Percentiles rank a stretch among this genome's conserved stretches.
phyloP scores from a whole-genome alignment of 192 early-diverging fungal species.

The Endogone sp. region DNA sequence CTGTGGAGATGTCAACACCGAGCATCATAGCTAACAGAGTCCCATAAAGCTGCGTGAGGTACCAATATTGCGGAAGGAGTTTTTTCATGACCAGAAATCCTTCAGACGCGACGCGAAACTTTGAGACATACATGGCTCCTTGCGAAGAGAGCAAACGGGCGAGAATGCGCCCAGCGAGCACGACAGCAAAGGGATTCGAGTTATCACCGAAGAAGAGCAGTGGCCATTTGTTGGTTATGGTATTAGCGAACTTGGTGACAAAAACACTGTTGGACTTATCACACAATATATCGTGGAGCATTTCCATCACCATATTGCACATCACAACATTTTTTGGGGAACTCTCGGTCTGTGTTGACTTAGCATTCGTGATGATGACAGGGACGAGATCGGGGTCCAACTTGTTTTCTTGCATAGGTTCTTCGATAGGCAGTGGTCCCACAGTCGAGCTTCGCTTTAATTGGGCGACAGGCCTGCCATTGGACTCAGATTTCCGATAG shows the following conservation, averaged over 20 bases:
- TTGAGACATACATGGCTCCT: conserved; percentile 40
- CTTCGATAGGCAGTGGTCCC: neutral
- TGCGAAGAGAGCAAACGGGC: conserved; percentile 38
- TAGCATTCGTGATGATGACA: neutral
- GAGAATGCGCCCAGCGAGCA: conserved; percentile 49
- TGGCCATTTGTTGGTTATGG: conserved; percentile 63
- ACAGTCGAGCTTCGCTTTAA: neutral
- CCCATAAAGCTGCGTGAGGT: conserved; percentile 52
- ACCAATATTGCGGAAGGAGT: conserved; percentile 54
- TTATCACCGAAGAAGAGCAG: conserved; percentile 54
- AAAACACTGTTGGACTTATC: conserved; percentile 37
- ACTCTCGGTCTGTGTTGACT: neutral
- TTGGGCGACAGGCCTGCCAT: neutral
- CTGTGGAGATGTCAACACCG: conserved; percentile 47
- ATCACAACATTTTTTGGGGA: neutral
- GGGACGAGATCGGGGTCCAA: neutral
- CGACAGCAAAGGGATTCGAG: conserved; percentile 48
- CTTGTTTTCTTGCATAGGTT: neutral
- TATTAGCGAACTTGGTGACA: conserved; percentile 47
- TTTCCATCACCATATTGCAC: conserved; percentile 44
- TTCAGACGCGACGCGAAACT: conserved; percentile 48
- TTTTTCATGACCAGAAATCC: conserved; percentile 53
- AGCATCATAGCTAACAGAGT: conserved; percentile 49
- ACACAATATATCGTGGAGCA: conserved; percentile 59
- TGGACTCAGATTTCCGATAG: neutral